These are phyloP conservation scores for Eucalyptus marginata DNA, from an alignment of 345 rosid genomes.

Conservation along the genomic window DNA sequence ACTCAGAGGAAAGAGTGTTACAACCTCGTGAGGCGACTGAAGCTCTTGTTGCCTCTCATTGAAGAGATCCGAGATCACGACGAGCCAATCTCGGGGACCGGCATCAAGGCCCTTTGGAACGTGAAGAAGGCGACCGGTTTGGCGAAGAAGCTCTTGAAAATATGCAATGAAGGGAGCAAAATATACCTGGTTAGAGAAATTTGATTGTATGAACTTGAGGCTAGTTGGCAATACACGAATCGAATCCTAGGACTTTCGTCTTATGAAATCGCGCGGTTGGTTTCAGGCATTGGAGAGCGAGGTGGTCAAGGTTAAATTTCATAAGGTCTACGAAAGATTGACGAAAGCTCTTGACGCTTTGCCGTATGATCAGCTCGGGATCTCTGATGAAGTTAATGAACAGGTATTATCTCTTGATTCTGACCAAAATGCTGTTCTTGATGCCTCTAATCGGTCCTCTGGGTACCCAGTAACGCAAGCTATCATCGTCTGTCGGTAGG, in stretches of 20 bases:
- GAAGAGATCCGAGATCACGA: conserved; percentile 41
- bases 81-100: conserved; percentile 4
- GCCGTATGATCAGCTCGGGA: conserved; percentile 36
- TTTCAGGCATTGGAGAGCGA: conserved; percentile 62
- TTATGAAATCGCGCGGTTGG: neutral
- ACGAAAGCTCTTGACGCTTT: conserved; percentile 24
- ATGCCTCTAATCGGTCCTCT: neutral
- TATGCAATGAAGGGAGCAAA: conserved; percentile 77
- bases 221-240: neutral
- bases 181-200: conserved; percentile 34
- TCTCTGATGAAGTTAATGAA: conserved; percentile 47
- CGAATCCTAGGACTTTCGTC: neutral
- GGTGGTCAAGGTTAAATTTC: conserved; percentile 29
- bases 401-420: conserved; percentile 22
- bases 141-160: conserved; percentile 33
- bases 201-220: neutral
- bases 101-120: conserved; percentile 3
- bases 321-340: conserved; percentile 29
- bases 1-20: conserved; percentile 53
- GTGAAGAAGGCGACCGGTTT: conserved; percentile 32
- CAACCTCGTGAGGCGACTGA: conserved; percentile 50
- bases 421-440: neutral
- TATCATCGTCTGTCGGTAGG: neutral
- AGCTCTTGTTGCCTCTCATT: conserved; percentile 48
- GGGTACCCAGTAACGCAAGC: neutral